phyloP scores from a whole-genome alignment of 1,284 basidiomycete genomes.

The Tylopilus sp. region DNA sequence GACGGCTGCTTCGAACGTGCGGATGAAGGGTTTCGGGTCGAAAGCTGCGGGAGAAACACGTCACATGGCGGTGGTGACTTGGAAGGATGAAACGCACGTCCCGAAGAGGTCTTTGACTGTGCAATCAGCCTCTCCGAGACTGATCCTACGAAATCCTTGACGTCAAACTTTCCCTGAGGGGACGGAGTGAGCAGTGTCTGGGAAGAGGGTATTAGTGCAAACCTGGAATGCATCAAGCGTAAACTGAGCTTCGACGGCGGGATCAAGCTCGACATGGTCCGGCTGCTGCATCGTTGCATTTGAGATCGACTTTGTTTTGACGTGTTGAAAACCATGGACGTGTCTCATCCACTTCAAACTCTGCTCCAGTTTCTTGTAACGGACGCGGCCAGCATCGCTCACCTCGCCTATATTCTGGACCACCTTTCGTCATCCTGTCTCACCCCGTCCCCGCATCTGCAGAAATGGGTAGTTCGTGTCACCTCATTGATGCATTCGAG shows the following conservation, averaged over 20 bases:
- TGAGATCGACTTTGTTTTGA: constrained; percentile 30
- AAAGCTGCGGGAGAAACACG: constrained; percentile 62
- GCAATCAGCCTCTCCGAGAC: constrained; percentile 85
- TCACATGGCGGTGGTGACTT: background rate
- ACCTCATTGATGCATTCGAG: constrained; percentile 73
- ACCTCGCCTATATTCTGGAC: constrained; percentile 59
- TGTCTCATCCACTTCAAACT: constrained; percentile 55
- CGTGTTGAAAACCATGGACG: constrained; percentile 34
- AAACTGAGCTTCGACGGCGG: constrained; percentile 61
- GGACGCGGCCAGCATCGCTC: constrained; percentile 55
- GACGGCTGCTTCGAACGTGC: constrained; percentile 87
- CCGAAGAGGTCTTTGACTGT: constrained; percentile 78
- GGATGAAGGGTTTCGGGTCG: constrained; percentile 90
- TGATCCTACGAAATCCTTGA: constrained; percentile 84
- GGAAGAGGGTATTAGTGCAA: background rate
- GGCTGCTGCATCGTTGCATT: constrained; percentile 24
- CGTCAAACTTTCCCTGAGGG: constrained; percentile 81
- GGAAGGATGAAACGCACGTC: constrained; percentile 58
- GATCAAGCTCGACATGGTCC: constrained; percentile 43
- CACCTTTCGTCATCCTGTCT: constrained; percentile 53
- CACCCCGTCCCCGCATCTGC: constrained; percentile 57
- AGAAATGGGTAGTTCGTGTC: constrained; percentile 71
- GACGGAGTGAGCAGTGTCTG: constrained; percentile 2
- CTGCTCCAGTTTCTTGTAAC: constrained; percentile 67
- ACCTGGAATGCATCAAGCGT: constrained; percentile 70